Conservation (phyloP, 1,284 basidiomycete species). For the Heterobasidion occidentale region DNA sequence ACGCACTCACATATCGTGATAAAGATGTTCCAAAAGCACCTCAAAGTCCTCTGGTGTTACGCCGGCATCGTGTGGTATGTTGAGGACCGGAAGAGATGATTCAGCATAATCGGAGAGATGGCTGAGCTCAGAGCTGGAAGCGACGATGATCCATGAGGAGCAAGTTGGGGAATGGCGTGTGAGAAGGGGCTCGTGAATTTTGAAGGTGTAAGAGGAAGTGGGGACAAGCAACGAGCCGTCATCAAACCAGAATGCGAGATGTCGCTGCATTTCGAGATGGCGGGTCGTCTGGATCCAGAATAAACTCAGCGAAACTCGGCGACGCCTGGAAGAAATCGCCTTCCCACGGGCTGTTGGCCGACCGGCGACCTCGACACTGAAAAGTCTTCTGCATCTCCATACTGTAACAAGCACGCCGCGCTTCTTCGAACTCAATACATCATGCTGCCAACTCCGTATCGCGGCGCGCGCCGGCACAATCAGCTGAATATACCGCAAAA, state of each 20-base stretch:
- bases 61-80: constrained; percentile 25
- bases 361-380: too few relatives aligned
- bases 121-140: not conserved
- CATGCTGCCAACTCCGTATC: too few relatives aligned
- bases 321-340: too few relatives aligned
- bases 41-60: constrained; percentile 41
- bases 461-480: too few relatives aligned
- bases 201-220: constrained; percentile 36
- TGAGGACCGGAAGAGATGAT: constrained; percentile 14
- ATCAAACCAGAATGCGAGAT: constrained; percentile 51
- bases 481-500: too few relatives aligned
- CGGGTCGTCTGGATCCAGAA: too few relatives aligned
- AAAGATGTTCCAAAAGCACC: constrained; percentile 49
- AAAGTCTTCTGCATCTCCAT: too few relatives aligned
- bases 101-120: constrained; percentile 1
- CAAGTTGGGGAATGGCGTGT: constrained; percentile 40
- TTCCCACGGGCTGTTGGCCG: too few relatives aligned
- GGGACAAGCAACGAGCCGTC: constrained; percentile 51
- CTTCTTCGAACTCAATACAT: too few relatives aligned
- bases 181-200: constrained; percentile 44
- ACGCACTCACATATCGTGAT: constrained; percentile 52
- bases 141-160: constrained; percentile 13
- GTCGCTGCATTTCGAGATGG: constrained; percentile 11
- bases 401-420: too few relatives aligned
- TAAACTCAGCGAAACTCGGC: too few relatives aligned